Base-by-base conservation (phyloP, 2,329 filamentous ascomycete genomes). In the Aureobasidium leucospermi region DNA sequence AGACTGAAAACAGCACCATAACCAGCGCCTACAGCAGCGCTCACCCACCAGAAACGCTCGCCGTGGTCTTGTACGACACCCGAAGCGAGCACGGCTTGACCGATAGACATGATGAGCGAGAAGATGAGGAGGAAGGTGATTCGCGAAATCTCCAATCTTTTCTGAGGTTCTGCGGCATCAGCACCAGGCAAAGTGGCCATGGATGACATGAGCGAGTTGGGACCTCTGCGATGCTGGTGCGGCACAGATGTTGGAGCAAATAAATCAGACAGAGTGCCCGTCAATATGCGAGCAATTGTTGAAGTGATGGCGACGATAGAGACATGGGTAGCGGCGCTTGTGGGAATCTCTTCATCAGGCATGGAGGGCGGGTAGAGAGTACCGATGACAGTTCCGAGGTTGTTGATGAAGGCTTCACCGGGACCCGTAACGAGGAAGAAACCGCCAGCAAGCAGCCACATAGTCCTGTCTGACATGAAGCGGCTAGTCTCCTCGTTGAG, bases 361-460 rank as follows among this genome's bases (percentile, higher is more conserved):
- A 51, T 74, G 71, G 81, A 82, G n/a, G 76, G 76, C 5, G 83
- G 82, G 46, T 89, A 89, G 3, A 96, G 79, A 0, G 93, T 96
- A 65, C 89, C 87, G 66, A 97, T 92, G 62, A 99, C 87, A 28
- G 92, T 96, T 38, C 94, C 94, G 9, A 99, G 76, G 67, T 97
- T 99, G 76, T 97, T 99, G 75, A 97, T 91, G 72, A 96, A 99
- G 10, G 93, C 89, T 74, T 99, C 94, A n/a, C 92, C 93, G 0
- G 94, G 93, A 0, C 94, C 94, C 58, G 92, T 89, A 66, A 96
- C 89, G 63, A 97, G 82, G 73, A 97, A 90, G 75, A 99, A 97
- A 19, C 91, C 92, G 0, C 86, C 77, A 0, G 93, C 90, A 65
- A 99, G 87, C 70, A 86, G 89, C 93, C 93, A 99, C 93, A 97